Percentiles rank a stretch among this genome's conserved stretches.
Evolutionary conservation across 2,329 filamentous ascomycete species (phyloP).

Genomic region (Plenodomus lindquistii): DNA sequence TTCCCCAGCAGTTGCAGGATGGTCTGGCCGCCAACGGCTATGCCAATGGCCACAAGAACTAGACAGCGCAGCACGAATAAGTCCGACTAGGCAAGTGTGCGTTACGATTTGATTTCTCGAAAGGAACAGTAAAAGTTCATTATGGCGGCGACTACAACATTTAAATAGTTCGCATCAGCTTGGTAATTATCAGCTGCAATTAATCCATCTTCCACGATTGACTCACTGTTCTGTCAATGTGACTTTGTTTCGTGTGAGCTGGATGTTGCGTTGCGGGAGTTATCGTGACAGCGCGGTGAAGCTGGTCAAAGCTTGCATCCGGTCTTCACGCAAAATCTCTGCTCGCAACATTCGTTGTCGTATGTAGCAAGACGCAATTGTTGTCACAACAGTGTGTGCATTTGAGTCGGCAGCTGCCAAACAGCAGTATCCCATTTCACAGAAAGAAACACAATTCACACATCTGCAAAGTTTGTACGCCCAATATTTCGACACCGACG

Average conservation of each 20-base stretch:
- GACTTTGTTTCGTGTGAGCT: too few species aligned
- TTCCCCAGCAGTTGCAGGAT: slow-evolving; percentile 25
- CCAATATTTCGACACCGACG: slow-evolving; percentile 70
- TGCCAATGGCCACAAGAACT: slow-evolving; percentile 39
- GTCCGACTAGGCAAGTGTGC: slow-evolving; percentile 16
- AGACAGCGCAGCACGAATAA: slow-evolving; percentile 9
- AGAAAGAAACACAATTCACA: background rate
- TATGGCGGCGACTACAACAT: slow-evolving; percentile 1
- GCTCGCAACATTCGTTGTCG: too few species aligned
- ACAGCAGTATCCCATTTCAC: too few species aligned
- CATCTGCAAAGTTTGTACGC: slow-evolving; percentile 58
- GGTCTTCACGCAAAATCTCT: background rate
- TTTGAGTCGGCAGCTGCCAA: too few species aligned
- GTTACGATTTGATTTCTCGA: slow-evolving; percentile 4
- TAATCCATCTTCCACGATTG: background rate
- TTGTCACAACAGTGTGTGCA: too few species aligned
- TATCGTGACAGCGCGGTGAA: too few species aligned
- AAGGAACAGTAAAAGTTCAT: slow-evolving; percentile 7
- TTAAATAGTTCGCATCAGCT: slow-evolving; percentile 1
- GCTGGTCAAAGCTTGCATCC: background rate
- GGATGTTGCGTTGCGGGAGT: background rate
- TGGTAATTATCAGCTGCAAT: background rate
- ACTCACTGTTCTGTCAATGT: background rate
- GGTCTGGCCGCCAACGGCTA: slow-evolving; percentile 37
- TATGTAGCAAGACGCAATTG: too few species aligned